Evolutionary conservation across 345 rosid genomes (phyloP), one percentile per base, ranked within the genome.

Genomic region (Dipteronia dyeriana): DNA sequence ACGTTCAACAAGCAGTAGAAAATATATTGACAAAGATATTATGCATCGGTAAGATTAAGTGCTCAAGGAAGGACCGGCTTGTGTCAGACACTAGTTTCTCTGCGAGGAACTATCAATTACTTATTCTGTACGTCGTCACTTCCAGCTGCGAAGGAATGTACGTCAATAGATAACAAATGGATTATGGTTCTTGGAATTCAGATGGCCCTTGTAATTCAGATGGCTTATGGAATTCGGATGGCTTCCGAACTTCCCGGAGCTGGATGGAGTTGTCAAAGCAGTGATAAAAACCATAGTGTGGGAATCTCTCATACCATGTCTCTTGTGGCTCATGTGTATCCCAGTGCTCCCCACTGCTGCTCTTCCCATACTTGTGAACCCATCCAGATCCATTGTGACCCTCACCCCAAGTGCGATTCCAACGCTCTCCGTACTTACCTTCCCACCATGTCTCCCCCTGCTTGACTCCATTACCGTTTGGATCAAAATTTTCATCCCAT

Each of bases 341-440:
- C 99, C 97, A 93, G 79, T 90, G 96, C 87, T 95, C 99, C 47
- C 98, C 99, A 4, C 92, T 81, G 85, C 97, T 95, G 81, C 99
- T 95, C 87, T 90, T 91, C 66, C 99, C 99, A 1, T 95, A 95
- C 85, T 95, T 93, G 86, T 95, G 99, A 63, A 95, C 77, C 98
- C 99, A 92, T 61, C 99, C 99, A 1, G 98, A 87, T 17, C 98
- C 94, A 17, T 92, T 91, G 61, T 95, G 98, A 60, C 79, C 79
- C 87, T 95, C 99, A 0, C 99, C 98, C 99, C 99, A 95, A 2
- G 96, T 92, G 43, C 97, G 91, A 74, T 95, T 95, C 99, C 99
- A 95, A 10, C 85, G 67, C 62, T 92, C 97, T 25, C 99, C 94
- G 7, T 87, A 79, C 78, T 89, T 86, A 12, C 98, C 99, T 88